Conservation (phyloP, 768 basidiomycete genomes). For the Lactifluus volemus region DNA sequence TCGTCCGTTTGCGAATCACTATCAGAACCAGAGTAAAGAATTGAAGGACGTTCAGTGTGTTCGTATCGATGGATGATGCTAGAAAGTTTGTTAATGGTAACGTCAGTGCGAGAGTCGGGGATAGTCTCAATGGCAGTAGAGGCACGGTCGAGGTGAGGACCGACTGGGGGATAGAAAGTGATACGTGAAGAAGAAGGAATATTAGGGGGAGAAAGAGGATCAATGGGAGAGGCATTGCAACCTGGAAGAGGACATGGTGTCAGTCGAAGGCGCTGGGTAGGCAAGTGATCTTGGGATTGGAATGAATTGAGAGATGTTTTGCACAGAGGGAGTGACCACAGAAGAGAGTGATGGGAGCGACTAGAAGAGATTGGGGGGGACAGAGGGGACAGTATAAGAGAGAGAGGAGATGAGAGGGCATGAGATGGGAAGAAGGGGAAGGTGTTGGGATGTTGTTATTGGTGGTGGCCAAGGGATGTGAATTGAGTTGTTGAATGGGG, state of each 20-base stretch:
- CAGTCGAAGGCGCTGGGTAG: neutral
- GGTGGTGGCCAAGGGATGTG: conserved; percentile 7
- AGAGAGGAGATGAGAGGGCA: conserved; percentile 24
- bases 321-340: conserved; percentile 84
- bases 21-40: conserved; percentile 23
- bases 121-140: conserved; percentile 14
- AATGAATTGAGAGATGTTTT: conserved; percentile 21
- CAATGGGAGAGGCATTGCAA: conserved; percentile 25
- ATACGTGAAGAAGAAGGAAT: conserved; percentile 36
- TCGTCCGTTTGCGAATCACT: conserved; percentile 22
- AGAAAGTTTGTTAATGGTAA: conserved; percentile 50
- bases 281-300: conserved; percentile 7
- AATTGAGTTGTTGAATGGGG: conserved; percentile 1
- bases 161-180: conserved; percentile 29
- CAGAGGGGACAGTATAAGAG: conserved; percentile 53
- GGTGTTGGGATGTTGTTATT: neutral
- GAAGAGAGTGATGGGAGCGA: conserved; percentile 47
- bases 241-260: conserved; percentile 29
- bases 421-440: neutral
- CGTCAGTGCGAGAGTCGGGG: conserved; percentile 33
- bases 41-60: conserved; percentile 7
- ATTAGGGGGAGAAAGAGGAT: conserved; percentile 24
- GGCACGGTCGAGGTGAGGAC: conserved; percentile 7
- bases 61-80: conserved; percentile 30
- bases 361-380: conserved; percentile 28